Conservation (phyloP, 306 rosid genomes). For the Cucurbita moschata region DNA sequence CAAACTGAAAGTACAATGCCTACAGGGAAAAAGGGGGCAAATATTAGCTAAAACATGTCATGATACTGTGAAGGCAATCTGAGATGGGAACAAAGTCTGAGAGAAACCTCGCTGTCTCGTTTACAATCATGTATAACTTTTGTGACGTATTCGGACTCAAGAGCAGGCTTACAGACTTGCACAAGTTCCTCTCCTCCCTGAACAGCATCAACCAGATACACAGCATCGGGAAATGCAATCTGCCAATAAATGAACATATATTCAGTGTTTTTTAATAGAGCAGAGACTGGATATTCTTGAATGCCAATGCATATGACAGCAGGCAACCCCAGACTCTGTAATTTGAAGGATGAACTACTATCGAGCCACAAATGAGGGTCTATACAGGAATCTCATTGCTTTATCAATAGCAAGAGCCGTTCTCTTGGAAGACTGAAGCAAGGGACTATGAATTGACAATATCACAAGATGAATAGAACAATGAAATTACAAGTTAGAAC, state of each 20-base stretch:
- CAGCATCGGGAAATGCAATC: conserved; percentile 92
- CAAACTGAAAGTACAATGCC: conserved; percentile 95
- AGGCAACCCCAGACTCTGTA: not conserved
- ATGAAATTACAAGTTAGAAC: not conserved
- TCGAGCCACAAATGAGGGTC: not conserved
- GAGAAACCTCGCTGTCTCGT: conserved; percentile 91
- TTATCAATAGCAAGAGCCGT: not conserved
- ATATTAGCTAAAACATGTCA: not conserved
- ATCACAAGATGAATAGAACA: not conserved
- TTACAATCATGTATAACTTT: conserved; percentile 99
- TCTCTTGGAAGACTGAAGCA: not conserved
- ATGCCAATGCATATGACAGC: not conserved
- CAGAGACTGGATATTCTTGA: not conserved
- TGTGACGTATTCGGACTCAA: conserved; percentile 73
- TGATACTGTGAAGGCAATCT: not conserved
- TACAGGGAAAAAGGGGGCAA: conserved; percentile 17
- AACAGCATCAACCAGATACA: conserved; percentile 87
- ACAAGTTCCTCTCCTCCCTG: conserved; percentile 74
- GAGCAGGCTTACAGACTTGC: conserved; percentile 93
- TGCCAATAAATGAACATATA: conserved; percentile 19
- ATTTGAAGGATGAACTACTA: not conserved
- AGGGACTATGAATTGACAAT: not conserved
- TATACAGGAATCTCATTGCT: not conserved
- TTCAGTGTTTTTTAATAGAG: not conserved
- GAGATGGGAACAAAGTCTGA: conserved; percentile 11